Conservation (phyloP, 139 green algal genomes). For the Chlamydomonas sp. region DNA sequence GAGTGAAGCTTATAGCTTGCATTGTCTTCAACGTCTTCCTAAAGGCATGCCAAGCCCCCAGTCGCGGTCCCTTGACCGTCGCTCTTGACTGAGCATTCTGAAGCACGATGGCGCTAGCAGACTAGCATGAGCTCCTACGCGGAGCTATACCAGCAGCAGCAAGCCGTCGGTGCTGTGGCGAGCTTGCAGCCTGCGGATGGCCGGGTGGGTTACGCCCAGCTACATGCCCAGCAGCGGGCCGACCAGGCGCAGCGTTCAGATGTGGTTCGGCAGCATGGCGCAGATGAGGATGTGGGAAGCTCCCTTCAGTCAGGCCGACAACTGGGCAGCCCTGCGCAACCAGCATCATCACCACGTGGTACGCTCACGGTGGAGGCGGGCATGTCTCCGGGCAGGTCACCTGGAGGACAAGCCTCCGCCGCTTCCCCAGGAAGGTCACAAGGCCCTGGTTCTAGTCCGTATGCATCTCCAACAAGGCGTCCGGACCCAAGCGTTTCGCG, state of each 20-base stretch:
- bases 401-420: no score
- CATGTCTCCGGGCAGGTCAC: no score
- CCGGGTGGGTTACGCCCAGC: constrained; percentile 1
- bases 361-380: no score
- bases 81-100: no score
- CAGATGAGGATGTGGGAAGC: not conserved
- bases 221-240: constrained; percentile 8
- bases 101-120: not conserved
- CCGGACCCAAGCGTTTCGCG: constrained; percentile 23
- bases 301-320: no score
- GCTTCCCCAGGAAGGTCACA: not conserved
- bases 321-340: no score
- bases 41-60: no score
- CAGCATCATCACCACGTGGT: no score
- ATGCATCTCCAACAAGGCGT: not conserved
- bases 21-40: no score
- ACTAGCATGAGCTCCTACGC: constrained; percentile 22
- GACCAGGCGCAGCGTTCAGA: not conserved
- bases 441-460: not conserved
- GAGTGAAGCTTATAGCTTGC: no score
- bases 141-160: constrained; percentile 25
- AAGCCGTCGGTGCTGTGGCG: not conserved
- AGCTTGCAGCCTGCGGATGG: not conserved
- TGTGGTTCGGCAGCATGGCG: not conserved
- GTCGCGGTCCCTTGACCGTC: no score